These are phyloP conservation scores for Sugiyamaella chiloensis DNA, from an alignment of 805 yeast species.

Conservation along the genomic window DNA sequence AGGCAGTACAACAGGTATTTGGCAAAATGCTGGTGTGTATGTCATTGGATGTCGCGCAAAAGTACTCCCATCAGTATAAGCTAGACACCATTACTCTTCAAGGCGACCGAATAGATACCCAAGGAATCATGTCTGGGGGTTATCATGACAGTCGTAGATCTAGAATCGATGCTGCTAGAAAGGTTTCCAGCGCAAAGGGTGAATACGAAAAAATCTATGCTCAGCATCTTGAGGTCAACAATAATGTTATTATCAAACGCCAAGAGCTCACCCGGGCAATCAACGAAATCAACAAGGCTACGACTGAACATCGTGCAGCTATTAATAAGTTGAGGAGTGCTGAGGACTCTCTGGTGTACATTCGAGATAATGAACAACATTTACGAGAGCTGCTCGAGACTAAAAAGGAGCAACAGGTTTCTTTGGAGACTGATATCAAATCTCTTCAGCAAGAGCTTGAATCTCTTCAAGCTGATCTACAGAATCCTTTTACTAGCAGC, in stretches of 20 bases:
- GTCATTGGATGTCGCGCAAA: conserved; percentile 64
- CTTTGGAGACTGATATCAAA: conserved; percentile 36
- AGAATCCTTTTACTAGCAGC: conserved; percentile 50
- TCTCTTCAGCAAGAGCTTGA: conserved; percentile 42
- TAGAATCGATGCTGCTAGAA: conserved; percentile 65
- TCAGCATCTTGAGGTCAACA: conserved; percentile 40
- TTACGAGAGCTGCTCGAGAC: conserved; percentile 22
- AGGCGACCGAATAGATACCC: conserved; percentile 84
- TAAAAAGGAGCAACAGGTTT: conserved; percentile 42
- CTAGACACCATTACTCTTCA: conserved; percentile 82
- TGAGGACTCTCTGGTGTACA: conserved; percentile 25
- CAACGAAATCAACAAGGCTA: conserved; percentile 39
- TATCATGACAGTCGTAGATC: conserved; percentile 66
- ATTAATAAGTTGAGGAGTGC: conserved; percentile 7
- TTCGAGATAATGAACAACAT: conserved; percentile 13
- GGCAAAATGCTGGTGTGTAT: conserved; percentile 76
- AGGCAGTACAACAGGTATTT: conserved; percentile 76
- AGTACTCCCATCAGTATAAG: conserved; percentile 56
- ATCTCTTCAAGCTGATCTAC: conserved; percentile 49
- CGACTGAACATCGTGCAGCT: conserved; percentile 40
- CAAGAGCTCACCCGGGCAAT: conserved; percentile 49
- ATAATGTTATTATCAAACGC: conserved; percentile 45
- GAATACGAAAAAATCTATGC: conserved; percentile 44
- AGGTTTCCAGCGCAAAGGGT: conserved; percentile 49
- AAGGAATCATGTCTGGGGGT: conserved; percentile 88